Evolutionary conservation across 148 eudicot species (phyloP).

Genomic region (Rhododendron ovatum): DNA sequence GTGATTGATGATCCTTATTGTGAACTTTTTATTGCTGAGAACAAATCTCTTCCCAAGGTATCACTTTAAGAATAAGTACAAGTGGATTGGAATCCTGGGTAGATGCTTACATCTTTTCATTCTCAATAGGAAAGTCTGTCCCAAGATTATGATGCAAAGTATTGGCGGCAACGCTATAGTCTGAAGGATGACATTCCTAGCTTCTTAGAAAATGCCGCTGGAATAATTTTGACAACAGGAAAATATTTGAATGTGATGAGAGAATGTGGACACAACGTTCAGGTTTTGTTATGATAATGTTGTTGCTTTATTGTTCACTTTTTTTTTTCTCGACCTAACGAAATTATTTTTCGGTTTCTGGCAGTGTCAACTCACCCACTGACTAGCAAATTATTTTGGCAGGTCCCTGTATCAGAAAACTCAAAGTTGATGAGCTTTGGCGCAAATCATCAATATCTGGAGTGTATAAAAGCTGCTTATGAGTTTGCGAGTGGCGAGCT

Average conservation of each 20-base stretch:
- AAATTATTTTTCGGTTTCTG: not conserved
- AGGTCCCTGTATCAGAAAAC: constrained; percentile 83
- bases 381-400: constrained; percentile 22
- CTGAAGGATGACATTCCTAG: constrained; percentile 89
- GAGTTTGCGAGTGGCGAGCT: constrained; percentile 97
- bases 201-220: constrained; percentile 88
- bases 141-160: constrained; percentile 88
- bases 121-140: constrained; percentile 81
- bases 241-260: constrained; percentile 97
- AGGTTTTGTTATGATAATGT: constrained; percentile 39
- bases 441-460: constrained; percentile 83
- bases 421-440: constrained; percentile 73
- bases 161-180: constrained; percentile 93
- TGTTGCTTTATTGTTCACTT: constrained; percentile 3
- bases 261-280: constrained; percentile 95
- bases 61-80: constrained; percentile 3
- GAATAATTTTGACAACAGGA: constrained; percentile 90
- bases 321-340: not conserved
- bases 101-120: constrained; percentile 11
- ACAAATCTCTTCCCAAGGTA: constrained; percentile 90
- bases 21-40: constrained; percentile 93
- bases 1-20: constrained; percentile 96
- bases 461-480: constrained; percentile 87
- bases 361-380: constrained; percentile 8
- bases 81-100: constrained; percentile 6